phyloP scores from a whole-genome alignment of 331 rosid genomes.

The Acacia concinna region DNA sequence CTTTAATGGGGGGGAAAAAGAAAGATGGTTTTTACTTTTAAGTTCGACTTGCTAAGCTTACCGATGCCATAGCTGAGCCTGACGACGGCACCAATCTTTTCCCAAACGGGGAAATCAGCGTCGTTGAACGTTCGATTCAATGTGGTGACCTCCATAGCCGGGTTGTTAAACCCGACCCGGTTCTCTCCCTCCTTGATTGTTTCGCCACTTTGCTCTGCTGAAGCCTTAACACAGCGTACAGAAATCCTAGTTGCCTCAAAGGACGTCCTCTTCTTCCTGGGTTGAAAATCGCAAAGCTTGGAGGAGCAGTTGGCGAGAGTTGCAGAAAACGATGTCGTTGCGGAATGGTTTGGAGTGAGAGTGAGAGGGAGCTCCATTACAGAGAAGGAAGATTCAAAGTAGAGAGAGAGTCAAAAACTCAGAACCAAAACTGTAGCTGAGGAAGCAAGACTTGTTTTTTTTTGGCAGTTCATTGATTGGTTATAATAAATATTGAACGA shows the following conservation, averaged over 20 bases:
- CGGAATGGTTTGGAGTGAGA: conserved; percentile 43
- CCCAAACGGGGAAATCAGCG: conserved; percentile 92
- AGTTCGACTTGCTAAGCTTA: conserved; percentile 28
- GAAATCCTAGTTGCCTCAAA: conserved; percentile 36
- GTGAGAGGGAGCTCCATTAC: conserved; percentile 66
- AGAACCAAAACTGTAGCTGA: neutral
- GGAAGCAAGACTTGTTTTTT: neutral
- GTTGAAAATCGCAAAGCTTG: conserved; percentile 52
- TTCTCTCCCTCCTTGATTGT: conserved; percentile 50
- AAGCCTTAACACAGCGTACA: conserved; percentile 50
- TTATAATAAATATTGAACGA: neutral
- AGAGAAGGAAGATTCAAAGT: neutral
- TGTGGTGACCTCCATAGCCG: conserved; percentile 92
- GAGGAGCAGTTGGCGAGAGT: conserved; percentile 41
- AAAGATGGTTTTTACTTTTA: neutral
- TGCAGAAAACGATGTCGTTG: conserved; percentile 46
- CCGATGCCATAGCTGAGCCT: conserved; percentile 96
- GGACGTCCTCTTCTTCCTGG: conserved; percentile 39
- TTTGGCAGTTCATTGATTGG: neutral
- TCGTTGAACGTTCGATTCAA: conserved; percentile 64
- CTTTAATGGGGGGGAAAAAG: neutral
- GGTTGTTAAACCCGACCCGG: conserved; percentile 56
- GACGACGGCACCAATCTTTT: conserved; percentile 93
- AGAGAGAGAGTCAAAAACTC: neutral
- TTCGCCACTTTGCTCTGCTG: conserved; percentile 70